These are phyloP conservation scores for Naganishia vishniacii DNA, from an alignment of 768 basidiomycete genomes.

Conservation along the genomic window DNA sequence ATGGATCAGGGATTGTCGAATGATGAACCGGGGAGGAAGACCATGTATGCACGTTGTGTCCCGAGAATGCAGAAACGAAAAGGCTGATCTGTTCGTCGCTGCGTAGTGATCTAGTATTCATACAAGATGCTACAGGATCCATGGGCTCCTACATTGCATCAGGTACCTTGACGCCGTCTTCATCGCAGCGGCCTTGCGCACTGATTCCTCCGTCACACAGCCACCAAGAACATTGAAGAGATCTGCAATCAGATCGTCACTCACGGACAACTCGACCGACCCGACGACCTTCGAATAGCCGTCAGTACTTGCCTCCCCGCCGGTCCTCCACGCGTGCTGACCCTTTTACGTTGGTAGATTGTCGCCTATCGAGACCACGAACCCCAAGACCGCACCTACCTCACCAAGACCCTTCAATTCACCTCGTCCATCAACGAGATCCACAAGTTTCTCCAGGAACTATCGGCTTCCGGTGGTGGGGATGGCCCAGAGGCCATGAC, in stretches of 20 bases:
- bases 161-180: conserved; percentile 1
- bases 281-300: conserved; percentile 79
- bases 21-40: conserved; percentile 27
- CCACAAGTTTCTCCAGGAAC: conserved; percentile 23
- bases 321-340: not conserved
- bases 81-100: not conserved
- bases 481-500: conserved; percentile 98
- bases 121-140: conserved; percentile 84
- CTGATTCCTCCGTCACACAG: conserved; percentile 54
- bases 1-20: conserved; percentile 7
- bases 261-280: conserved; percentile 79
- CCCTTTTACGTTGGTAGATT: conserved; percentile 51
- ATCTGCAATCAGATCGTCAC: conserved; percentile 93
- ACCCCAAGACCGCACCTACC: conserved; percentile 91
- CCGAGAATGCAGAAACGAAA: too few species aligned
- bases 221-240: conserved; percentile 91
- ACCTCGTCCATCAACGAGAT: conserved; percentile 73
- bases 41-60: conserved; percentile 17
- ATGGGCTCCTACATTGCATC: conserved; percentile 47
- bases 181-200: not conserved
- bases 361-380: conserved; percentile 95
- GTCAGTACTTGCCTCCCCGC: conserved; percentile 33
- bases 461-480: conserved; percentile 46
- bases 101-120: conserved; percentile 71
- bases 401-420: conserved; percentile 90